Evolutionary conservation across 164 flowering plant genomes (phyloP), one percentile per base, ranked within the genome.

Genomic region (Magnolia officinalis): DNA sequence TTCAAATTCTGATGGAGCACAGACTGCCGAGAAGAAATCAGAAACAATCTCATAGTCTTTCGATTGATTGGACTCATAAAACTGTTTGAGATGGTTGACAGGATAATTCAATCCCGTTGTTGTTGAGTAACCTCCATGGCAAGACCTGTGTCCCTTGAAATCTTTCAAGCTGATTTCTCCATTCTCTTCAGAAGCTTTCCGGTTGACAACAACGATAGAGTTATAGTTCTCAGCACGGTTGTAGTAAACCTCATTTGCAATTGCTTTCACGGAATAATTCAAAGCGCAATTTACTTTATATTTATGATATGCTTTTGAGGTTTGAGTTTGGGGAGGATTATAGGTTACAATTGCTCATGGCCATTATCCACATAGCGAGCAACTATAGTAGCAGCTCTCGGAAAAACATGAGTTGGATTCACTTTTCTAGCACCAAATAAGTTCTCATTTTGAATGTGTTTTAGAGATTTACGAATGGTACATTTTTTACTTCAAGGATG

Each of bases 71-170:
- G 75, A 67, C 72, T 51, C 70, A 29, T 55, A 14, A 50, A 68
- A 76, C 8, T 50, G 10, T 70, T 77, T 82, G 70, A 80, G 73
- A 79, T 66, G 73, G 50, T 64, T 76, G 72, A 84, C 29, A 63
- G 86, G 86, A 72, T 84, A 84, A 73, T 82, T 82, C 84, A 81
- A 84, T 29, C 86, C 84, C n/a, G 81, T 31, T 9, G 84, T 84
- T 21, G 84, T 80, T 52, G 75, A 78, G 50, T 78, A 78, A 37
- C 81, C 80, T 31, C 86, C 86, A 72, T 84, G 86, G 78, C 84
- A 84, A 58, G 86, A 84, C 51, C 71, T 80, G 16, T 21, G 31
- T 23, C 84, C 84, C 64, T 76, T 64, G 71, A 80, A 82, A 73
- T 80, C 82, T 68, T 71, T 24, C 45, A 84, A 65, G 63, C 71